These are phyloP conservation scores for Dichomitus squalens DNA, from an alignment of 1,284 basidiomycete genomes.

Conservation along the genomic window DNA sequence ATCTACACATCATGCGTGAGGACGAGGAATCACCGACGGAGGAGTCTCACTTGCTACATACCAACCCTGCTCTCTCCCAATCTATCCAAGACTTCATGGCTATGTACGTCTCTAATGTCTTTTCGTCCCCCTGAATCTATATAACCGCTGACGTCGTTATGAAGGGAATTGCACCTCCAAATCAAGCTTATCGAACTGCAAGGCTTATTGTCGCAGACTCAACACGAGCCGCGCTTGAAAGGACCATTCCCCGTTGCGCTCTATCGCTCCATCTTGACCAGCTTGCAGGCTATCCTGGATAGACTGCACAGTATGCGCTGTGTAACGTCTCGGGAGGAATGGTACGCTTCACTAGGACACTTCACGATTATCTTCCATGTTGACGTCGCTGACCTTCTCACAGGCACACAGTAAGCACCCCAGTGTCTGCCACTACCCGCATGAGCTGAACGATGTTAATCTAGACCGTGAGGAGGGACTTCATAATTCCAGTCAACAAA, in stretches of 20 bases:
- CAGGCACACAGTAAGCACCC: slow-evolving; percentile 65
- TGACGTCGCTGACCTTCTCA: slow-evolving; percentile 1
- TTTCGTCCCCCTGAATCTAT: neutral
- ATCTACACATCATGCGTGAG: slow-evolving; percentile 15
- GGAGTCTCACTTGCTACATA: slow-evolving; percentile 40
- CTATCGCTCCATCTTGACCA: slow-evolving; percentile 84
- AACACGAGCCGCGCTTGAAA: slow-evolving; percentile 93
- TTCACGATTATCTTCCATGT: slow-evolving; percentile 4
- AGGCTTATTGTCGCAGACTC: slow-evolving; percentile 82
- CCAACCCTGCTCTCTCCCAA: slow-evolving; percentile 49
- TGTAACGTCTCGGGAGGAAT: slow-evolving; percentile 92
- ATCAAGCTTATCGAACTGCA: slow-evolving; percentile 86
- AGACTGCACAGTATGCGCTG: slow-evolving; percentile 93
- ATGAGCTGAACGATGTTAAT: slow-evolving; percentile 13
- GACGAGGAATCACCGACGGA: slow-evolving; percentile 37
- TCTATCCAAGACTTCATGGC: slow-evolving; percentile 88
- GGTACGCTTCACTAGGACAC: slow-evolving; percentile 52
- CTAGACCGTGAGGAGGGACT: slow-evolving; percentile 78
- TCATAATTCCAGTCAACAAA: slow-evolving; percentile 86
- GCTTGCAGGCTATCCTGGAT: slow-evolving; percentile 88
- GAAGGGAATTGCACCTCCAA: slow-evolving; percentile 92
- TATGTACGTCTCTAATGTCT: slow-evolving; percentile 57
- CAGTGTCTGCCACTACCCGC: neutral
- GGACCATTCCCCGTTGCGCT: slow-evolving; percentile 86
- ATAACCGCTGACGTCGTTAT: neutral